phyloP scores from a whole-genome alignment of 306 rosid species.

The Medicago arabica region DNA sequence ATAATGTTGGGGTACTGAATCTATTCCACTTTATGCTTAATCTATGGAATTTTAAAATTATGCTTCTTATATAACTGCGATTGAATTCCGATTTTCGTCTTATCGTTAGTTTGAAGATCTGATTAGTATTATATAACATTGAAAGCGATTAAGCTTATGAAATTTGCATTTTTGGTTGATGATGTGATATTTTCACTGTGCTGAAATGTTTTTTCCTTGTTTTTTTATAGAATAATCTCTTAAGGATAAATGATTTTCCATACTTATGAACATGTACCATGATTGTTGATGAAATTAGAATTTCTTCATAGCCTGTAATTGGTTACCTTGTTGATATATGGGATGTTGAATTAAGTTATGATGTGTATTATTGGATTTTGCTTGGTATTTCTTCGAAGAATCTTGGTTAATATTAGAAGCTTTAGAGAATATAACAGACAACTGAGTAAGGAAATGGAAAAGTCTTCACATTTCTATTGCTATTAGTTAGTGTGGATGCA shows the following conservation, averaged over 20 bases:
- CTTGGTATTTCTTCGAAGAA: not conserved
- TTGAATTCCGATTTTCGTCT: slow-evolving; percentile 4
- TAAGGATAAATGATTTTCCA: not conserved
- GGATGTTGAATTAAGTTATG: not conserved
- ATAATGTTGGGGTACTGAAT: slow-evolving; percentile 84
- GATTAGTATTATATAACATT: not conserved
- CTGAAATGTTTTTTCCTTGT: not conserved
- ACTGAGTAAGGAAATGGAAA: no score
- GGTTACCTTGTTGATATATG: not conserved
- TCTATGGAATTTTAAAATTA: slow-evolving; percentile 2
- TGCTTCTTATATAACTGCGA: not conserved
- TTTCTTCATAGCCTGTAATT: not conserved
- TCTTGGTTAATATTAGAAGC: no score
- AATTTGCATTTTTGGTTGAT: not conserved
- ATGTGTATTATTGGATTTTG: not conserved
- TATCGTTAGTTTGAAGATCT: not conserved
- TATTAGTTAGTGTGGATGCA: not conserved
- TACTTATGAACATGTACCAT: no score
- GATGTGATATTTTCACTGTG: not conserved
- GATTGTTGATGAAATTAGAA: not conserved
- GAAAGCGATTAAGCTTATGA: not conserved
- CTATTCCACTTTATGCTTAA: slow-evolving; percentile 27
- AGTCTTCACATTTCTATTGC: not conserved
- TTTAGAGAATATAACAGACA: no score
- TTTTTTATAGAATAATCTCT: not conserved